A percentile compares a stretch with the other conserved stretches of the same genome.
Evolutionary conservation across 2,329 filamentous ascomycete species (phyloP).

Genomic region (Monilinia polystroma): DNA sequence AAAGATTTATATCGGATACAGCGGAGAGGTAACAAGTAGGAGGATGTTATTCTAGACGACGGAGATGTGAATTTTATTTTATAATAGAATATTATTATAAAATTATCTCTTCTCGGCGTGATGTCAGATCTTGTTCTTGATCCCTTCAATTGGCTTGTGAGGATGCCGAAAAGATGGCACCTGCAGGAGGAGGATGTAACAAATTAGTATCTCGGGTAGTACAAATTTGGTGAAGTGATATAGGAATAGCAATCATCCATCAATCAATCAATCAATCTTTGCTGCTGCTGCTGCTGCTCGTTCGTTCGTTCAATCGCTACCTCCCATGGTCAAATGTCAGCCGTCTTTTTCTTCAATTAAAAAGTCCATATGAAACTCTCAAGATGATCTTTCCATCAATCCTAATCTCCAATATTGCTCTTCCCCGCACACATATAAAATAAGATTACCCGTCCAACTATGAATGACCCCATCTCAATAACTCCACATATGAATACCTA

Average conservation of each 20-base stretch:
- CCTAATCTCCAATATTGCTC: background rate
- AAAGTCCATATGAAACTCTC: background rate
- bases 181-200: background rate
- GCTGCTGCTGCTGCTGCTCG: background rate
- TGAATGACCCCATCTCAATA: too few relatives aligned
- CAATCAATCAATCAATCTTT: background rate
- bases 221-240: background rate
- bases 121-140: background rate
- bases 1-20: background rate
- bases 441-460: too few relatives aligned
- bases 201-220: background rate
- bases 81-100: background rate
- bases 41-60: background rate
- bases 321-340: background rate
- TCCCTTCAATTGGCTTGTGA: background rate
- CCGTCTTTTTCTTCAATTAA: background rate
- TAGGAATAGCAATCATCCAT: background rate
- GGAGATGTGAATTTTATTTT: background rate
- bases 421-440: background rate
- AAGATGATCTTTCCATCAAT: background rate
- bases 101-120: background rate
- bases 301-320: too few relatives aligned
- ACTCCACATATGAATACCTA: background rate
- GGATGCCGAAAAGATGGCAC: background rate
- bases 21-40: constrained; percentile 7